phyloP scores from a whole-genome alignment of 768 basidiomycete species.

The Russula virescens region DNA sequence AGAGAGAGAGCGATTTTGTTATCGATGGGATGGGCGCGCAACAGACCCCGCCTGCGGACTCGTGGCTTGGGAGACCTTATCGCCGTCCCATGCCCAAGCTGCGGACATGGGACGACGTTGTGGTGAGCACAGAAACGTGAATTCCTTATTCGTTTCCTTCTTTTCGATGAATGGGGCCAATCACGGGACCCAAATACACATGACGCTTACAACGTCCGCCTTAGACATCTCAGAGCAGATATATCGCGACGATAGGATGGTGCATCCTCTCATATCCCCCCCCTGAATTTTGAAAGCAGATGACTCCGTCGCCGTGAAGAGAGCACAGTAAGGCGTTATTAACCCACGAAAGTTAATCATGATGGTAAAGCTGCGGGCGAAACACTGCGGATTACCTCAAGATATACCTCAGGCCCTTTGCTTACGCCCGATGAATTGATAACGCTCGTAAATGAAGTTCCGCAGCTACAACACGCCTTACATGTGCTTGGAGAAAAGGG shows the following conservation, averaged over 20 bases:
- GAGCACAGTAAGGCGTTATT: neutral
- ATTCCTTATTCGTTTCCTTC: neutral
- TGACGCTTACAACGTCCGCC: too few relatives aligned
- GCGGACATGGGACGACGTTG: neutral
- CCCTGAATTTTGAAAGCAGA: neutral
- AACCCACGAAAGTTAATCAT: neutral
- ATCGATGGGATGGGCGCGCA: neutral
- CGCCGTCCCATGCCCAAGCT: too few relatives aligned
- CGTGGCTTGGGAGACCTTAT: neutral
- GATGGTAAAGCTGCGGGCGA: neutral
- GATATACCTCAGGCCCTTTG: neutral
- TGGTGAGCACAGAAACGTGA: neutral
- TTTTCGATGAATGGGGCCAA: neutral
- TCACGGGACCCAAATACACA: neutral
- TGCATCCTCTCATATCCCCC: too few relatives aligned
- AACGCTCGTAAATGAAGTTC: too few relatives aligned
- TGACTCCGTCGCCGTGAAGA: neutral
- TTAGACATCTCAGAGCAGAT: neutral
- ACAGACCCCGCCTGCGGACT: neutral
- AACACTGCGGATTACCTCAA: neutral
- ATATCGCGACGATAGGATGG: neutral
- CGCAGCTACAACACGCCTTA: neutral
- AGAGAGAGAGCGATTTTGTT: neutral
- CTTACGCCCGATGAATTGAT: neutral
- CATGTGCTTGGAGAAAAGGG: neutral